phyloP scores from a whole-genome alignment of 345 rosid species.

The Punica granatum region DNA sequence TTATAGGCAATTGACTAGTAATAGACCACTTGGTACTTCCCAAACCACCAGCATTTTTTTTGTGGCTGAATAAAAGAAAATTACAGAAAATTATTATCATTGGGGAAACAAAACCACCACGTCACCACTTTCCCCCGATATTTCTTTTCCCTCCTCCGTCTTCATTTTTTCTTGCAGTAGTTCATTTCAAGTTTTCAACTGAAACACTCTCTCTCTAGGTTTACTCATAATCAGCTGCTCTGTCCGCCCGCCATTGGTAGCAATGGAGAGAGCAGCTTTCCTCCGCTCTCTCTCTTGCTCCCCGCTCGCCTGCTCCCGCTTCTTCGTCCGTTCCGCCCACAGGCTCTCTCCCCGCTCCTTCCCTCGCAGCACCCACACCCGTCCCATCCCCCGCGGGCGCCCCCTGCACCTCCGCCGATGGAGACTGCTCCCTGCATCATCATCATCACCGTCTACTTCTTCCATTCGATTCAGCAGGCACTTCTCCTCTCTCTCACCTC shows the following conservation, averaged over 20 bases:
- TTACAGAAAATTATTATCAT: too few species aligned
- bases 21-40: too few species aligned
- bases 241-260: neutral
- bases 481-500: constrained; percentile 48
- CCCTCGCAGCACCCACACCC: constrained; percentile 21
- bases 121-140: neutral
- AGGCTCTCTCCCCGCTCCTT: constrained; percentile 21
- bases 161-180: neutral
- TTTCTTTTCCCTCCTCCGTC: neutral
- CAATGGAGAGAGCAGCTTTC: constrained; percentile 43
- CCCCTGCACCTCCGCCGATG: constrained; percentile 31
- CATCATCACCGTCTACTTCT: constrained; percentile 9
- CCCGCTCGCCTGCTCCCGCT: constrained; percentile 30
- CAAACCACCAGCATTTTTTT: too few species aligned
- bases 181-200: neutral
- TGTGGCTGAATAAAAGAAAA: too few species aligned
- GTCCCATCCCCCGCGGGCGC: constrained; percentile 27
- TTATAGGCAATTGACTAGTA: too few species aligned
- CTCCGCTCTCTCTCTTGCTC: constrained; percentile 49
- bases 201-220: neutral
- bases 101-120: neutral
- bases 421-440: constrained; percentile 19
- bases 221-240: neutral
- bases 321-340: constrained; percentile 36
- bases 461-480: constrained; percentile 23